phyloP scores from a whole-genome alignment of 2,329 filamentous ascomycete genomes.

The Sporothrix variecibatus region DNA sequence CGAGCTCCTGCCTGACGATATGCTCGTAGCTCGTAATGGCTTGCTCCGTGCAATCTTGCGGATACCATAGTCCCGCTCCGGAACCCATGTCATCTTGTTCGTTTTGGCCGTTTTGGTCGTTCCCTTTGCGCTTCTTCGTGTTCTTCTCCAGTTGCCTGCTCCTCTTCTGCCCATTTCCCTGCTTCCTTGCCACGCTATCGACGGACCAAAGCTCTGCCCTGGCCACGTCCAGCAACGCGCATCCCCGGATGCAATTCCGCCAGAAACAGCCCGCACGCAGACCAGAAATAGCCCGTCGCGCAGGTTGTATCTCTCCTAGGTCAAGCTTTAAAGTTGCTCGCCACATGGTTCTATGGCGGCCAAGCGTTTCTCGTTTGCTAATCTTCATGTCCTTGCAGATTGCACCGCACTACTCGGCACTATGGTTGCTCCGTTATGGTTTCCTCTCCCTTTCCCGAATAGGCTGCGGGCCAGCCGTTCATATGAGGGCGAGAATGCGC shows the following conservation, averaged over 20 bases:
- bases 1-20: neutral
- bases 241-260: conserved; percentile 3
- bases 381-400: neutral
- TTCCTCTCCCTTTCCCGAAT: neutral
- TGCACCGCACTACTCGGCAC: neutral
- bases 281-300: neutral
- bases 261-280: neutral
- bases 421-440: neutral
- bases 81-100: neutral
- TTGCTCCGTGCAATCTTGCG: neutral
- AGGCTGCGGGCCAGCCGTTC: conserved; percentile 1
- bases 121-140: neutral
- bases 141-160: neutral
- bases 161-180: neutral
- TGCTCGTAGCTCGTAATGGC: neutral
- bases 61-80: neutral
- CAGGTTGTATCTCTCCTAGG: conserved; percentile 16
- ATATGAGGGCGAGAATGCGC: neutral
- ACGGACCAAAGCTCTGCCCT: neutral
- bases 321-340: conserved; percentile 3
- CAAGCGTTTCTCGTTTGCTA: neutral
- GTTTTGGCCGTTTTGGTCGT: neutral
- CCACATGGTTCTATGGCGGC: neutral
- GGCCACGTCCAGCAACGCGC: neutral
- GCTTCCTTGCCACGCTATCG: neutral